A percentile compares a stretch with the other conserved stretches of the same genome.
Conservation (phyloP, 495 filamentous ascomycete species). For the Penicillium salamii region DNA sequence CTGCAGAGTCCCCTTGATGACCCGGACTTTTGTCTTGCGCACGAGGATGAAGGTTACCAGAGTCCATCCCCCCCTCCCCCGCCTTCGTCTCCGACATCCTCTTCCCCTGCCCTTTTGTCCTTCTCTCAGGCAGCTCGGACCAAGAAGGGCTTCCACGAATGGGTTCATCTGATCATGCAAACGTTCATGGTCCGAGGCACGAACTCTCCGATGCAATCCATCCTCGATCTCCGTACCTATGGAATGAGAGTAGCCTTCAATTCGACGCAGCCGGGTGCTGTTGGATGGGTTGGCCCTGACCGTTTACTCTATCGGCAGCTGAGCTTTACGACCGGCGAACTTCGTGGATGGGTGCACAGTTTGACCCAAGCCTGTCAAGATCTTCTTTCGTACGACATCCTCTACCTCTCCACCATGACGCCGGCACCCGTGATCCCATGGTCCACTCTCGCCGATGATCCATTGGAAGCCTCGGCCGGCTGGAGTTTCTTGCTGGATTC, state of each 20-base stretch:
- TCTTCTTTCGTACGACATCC: neutral
- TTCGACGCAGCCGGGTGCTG: slow-evolving; percentile 6
- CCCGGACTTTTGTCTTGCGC: neutral
- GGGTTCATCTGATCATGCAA: neutral
- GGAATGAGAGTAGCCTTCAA: slow-evolving; percentile 32
- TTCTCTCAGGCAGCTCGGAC: neutral
- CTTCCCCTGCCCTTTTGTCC: neutral
- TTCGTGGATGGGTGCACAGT: slow-evolving; percentile 8
- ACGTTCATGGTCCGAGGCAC: slow-evolving; percentile 11
- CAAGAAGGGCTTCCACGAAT: neutral
- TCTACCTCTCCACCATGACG: neutral
- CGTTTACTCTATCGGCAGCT: slow-evolving; percentile 9
- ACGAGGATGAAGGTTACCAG: neutral
- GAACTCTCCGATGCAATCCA: slow-evolving; percentile 6
- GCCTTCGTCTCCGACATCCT: neutral
- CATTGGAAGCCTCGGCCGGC: neutral
- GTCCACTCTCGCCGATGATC: slow-evolving; percentile 5
- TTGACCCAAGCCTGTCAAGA: neutral
- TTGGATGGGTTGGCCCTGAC: slow-evolving; percentile 5
- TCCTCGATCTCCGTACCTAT: slow-evolving; percentile 28
- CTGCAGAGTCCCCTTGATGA: neutral
- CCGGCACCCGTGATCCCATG: slow-evolving; percentile 3
- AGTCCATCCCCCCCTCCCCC: neutral
- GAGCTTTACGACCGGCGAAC: slow-evolving; percentile 9
- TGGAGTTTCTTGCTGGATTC: slow-evolving; percentile 17